Conservation (phyloP, 169 alveolate genomes). For the Miamiensis avidus region DNA sequence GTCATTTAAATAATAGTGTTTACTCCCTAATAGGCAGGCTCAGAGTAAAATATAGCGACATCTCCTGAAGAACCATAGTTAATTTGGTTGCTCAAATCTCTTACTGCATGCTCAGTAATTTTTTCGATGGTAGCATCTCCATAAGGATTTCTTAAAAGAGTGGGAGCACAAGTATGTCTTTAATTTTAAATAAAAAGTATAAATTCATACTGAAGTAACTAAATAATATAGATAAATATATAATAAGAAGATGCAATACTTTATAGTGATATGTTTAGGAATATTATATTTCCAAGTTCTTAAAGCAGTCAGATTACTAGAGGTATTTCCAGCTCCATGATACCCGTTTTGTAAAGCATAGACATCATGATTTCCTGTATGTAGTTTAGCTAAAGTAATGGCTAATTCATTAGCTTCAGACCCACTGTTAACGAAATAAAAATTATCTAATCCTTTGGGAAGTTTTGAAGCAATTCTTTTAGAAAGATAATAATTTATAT, state of each 20-base stretch:
- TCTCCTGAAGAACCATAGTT: not conserved
- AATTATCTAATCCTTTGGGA: not conserved
- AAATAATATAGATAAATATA: too few species aligned
- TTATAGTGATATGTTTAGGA: not conserved
- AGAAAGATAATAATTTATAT: not conserved
- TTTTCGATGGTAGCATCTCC: not conserved
- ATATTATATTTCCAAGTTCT: slow-evolving; percentile 1
- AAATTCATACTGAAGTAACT: too few species aligned
- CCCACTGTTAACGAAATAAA: slow-evolving; percentile 53
- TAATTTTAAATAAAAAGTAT: too few species aligned
- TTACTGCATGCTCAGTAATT: not conserved
- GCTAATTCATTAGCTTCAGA: slow-evolving; percentile 62
- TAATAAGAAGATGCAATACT: not conserved
- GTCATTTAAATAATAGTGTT: too few species aligned
- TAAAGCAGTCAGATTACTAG: not conserved
- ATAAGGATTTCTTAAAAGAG: not conserved
- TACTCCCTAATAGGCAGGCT: not conserved
- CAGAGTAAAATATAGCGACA: not conserved
- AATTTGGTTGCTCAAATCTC: not conserved
- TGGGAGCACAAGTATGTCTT: not conserved
- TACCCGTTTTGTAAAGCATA: slow-evolving; percentile 5
- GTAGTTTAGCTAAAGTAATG: slow-evolving; percentile 37
- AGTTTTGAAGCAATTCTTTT: not conserved
- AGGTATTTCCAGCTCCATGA: slow-evolving; percentile 18
- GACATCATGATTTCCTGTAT: slow-evolving; percentile 23